phyloP scores from a whole-genome alignment of 106 monocot species.

The Phalaenopsis aphrodite region DNA sequence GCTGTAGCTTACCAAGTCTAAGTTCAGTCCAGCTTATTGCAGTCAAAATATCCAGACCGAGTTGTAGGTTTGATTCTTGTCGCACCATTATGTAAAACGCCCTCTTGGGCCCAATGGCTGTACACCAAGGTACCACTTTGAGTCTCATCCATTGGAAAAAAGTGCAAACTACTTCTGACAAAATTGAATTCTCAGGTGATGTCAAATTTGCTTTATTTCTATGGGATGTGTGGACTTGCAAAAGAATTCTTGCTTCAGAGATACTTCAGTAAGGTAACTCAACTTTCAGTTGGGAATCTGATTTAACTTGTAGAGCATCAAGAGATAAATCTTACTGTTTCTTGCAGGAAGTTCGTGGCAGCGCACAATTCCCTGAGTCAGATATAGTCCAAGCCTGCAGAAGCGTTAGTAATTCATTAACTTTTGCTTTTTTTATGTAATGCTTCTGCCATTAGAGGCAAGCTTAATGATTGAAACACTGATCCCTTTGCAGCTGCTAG shows the following conservation, averaged over 20 bases:
- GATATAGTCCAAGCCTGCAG: conserved; percentile 64
- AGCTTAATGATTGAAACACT: background rate
- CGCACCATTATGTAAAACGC: conserved; percentile 74
- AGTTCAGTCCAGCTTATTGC: conserved; percentile 3
- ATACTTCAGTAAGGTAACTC: conserved; percentile 69
- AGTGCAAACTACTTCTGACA: background rate
- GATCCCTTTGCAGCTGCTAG: conserved; percentile 37
- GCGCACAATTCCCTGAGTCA: conserved; percentile 43
- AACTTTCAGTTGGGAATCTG: background rate
- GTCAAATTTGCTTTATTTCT: conserved; percentile 70
- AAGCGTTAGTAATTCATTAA: conserved; percentile 38
- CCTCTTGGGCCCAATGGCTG: conserved; percentile 81
- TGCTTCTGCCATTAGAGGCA: background rate
- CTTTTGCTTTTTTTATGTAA: background rate
- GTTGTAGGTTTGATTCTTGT: conserved; percentile 60
- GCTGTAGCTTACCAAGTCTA: background rate
- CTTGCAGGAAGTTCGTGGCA: conserved; percentile 60
- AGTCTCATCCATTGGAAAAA: background rate
- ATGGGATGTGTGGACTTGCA: conserved; percentile 73
- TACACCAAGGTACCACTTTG: conserved; percentile 50
- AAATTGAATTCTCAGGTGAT: conserved; percentile 35
- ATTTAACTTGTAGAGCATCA: background rate
- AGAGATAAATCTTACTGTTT: background rate
- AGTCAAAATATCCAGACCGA: conserved; percentile 56
- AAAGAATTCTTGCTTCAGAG: conserved; percentile 68